Percentiles rank a stretch among this genome's conserved stretches.
Conservation (phyloP, 176 grass and related monocot species). For the Chloris gayana region DNA sequence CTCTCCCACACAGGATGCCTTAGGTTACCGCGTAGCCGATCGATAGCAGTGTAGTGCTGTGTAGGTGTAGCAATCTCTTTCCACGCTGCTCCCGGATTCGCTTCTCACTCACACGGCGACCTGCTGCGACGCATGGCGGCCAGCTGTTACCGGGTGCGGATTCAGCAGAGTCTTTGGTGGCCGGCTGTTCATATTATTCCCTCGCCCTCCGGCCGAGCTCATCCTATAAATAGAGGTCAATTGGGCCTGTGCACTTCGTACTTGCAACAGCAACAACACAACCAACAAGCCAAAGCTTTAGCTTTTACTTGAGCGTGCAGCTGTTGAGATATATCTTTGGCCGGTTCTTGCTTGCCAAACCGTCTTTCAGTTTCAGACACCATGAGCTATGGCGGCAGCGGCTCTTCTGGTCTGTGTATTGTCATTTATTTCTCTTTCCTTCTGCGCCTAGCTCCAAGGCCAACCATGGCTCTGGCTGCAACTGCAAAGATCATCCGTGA, state of each 20-base stretch:
- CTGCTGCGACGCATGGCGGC: slow-evolving; percentile 46
- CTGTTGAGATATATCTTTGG: neutral
- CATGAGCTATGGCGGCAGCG: slow-evolving; percentile 77
- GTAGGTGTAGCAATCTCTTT: slow-evolving; percentile 7
- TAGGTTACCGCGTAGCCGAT: neutral
- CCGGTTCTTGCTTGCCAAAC: neutral
- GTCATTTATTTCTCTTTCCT: neutral
- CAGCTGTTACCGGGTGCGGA: slow-evolving; percentile 50
- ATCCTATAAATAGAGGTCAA: slow-evolving; percentile 67
- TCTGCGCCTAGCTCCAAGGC: neutral
- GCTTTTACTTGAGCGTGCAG: neutral
- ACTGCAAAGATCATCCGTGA: neutral
- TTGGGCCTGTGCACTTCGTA: slow-evolving; percentile 45
- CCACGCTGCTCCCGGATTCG: slow-evolving; percentile 27
- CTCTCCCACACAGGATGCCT: neutral
- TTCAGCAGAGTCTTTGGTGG: slow-evolving; percentile 22
- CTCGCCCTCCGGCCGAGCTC: neutral
- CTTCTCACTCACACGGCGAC: slow-evolving; percentile 22
- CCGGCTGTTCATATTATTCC: slow-evolving; percentile 35
- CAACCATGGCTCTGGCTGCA: neutral
- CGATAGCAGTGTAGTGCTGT: neutral
- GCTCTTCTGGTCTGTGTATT: slow-evolving; percentile 59
- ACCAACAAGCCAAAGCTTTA: neutral
- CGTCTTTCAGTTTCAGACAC: neutral
- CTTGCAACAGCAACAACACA: slow-evolving; percentile 26